Base-by-base conservation (phyloP, 768 basidiomycete genomes). In the Mycena venus region DNA sequence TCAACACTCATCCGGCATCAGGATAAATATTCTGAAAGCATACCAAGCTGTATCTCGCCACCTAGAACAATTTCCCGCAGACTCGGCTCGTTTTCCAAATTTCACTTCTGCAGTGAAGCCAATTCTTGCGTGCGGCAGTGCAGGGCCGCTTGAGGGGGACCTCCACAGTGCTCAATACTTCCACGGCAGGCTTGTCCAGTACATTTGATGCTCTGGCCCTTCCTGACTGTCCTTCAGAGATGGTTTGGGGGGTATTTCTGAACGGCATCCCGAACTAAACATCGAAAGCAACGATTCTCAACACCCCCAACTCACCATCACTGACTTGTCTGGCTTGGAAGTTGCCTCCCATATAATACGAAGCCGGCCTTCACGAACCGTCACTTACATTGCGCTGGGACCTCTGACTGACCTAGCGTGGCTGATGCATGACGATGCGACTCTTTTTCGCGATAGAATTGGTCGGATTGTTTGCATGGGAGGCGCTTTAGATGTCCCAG, bases 391-490 rank as follows among this genome's bases (percentile, higher is more conserved):
- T 71, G 90, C 88, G 10, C 87, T 96, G 9, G 94, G 94, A 1
- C 93, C 94, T 51, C 87, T 95, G 66, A 97, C 96, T 14, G 96
- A 94, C 78, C 87, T 99, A 36, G 95, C 95, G 1, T 84, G 85
- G 38, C 86, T 94, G 71, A 84, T 95, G 80, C 88, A 87, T 9
- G 77, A 85, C 51, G 88, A 95, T 75, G 86, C 89, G 12, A 80
- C 85, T 40, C 84, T 88, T 14, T 85, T 96, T 34, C 83, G 83
- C 10, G 82, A 88, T 15, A 90, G 90, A 51, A 89, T 96, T 32
- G 95, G 92, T 6, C 88, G 92, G n/a, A 85, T 99, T 10, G 84
- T 97, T 25, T 93, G 92, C 81, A 98, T 99, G 96, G 97, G 97
- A n/a, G 97, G 96, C 17, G 94, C 96, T 2, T 81, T 99, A 27